Evolutionary conservation across 2,329 filamentous ascomycete species (phyloP), one percentile per base, ranked within the genome.

Genomic region (Cryphonectria naterciae): DNA sequence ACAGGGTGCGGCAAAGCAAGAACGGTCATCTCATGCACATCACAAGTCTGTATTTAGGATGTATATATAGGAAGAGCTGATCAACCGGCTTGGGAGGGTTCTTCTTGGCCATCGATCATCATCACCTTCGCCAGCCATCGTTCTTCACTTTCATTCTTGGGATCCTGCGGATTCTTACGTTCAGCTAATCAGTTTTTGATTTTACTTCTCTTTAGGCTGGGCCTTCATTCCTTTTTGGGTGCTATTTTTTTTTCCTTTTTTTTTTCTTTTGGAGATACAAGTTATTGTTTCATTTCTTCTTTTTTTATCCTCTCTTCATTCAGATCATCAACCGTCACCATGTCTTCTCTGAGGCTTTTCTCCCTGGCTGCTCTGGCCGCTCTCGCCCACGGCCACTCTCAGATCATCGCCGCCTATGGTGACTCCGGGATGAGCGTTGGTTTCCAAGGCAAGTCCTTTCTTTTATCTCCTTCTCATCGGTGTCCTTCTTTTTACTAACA

Each of bases 351-450:
- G 52, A 77, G 75, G 70, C 72, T 79, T 65, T 74, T 81, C 68
- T 79, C 79, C 52, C 72, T 80, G 72, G 75, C 78, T 70, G 77
- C 79, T 74, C 72, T 83, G 70, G 60, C 81, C 73, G 76, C 80
- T 35, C 69, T 84, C 22, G 78, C 77, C 67, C 78, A 78, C 35
- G 83, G 79, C 39, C 86, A 87, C 74, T 82, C 81, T 39, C 84
- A 85, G 43, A 83, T 87, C 71, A 77, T 86, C 61, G 79, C 76
- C 41, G 85, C 83, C 17, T 82, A 85, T 70, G 85, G 85, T 65
- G 74, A 80, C n/a, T 52, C 77, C 0, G 83, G 83, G 1, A 75
- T 80, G 15, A 85, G 83, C 71, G 78, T 86, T 63, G 86, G 84
- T n/a, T 86, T 86, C 75, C 79, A 83, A 77, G 84, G 85, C 84